A percentile compares a stretch with the other conserved stretches of the same genome.
Evolutionary conservation across 1,284 basidiomycete species (phyloP).

Genomic region (Exsudoporus floridanus): DNA sequence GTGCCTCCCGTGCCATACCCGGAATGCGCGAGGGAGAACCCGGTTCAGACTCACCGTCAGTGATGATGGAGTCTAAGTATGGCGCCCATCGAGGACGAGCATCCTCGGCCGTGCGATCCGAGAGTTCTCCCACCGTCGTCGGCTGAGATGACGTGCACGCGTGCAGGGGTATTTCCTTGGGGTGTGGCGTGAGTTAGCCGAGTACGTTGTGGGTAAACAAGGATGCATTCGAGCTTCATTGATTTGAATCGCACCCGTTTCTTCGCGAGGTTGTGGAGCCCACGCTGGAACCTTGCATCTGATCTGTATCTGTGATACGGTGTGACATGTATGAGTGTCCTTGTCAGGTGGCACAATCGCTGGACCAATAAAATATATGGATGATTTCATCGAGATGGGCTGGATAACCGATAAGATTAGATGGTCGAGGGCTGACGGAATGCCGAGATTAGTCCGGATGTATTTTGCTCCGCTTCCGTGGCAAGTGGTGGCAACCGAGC

Average conservation of each 20-base stretch:
- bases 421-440: conserved; percentile 17
- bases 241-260: conserved; percentile 18
- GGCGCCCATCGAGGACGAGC: conserved; percentile 5
- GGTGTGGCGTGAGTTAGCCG: conserved; percentile 27
- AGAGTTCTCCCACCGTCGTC: conserved; percentile 9
- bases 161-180: conserved; percentile 16
- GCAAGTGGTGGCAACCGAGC: neutral
- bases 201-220: conserved; percentile 28
- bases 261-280: conserved; percentile 31
- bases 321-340: conserved; percentile 1
- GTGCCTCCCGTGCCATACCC: conserved; percentile 26
- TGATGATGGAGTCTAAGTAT: conserved; percentile 1
- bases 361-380: conserved; percentile 7
- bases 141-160: conserved; percentile 24
- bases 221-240: conserved; percentile 10
- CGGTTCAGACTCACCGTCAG: neutral
- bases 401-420: conserved; percentile 32
- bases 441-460: conserved; percentile 8
- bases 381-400: conserved; percentile 22
- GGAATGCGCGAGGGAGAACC: conserved; percentile 11
- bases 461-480: conserved; percentile 5
- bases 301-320: conserved; percentile 22
- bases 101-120: conserved; percentile 21
- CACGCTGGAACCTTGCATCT: conserved; percentile 31
- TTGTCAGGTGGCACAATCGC: neutral